Evolutionary conservation across 192 early-diverging fungal genomes (phyloP), one percentile per base, ranked within the genome.

Genomic region (Geranomyces variabilis): DNA sequence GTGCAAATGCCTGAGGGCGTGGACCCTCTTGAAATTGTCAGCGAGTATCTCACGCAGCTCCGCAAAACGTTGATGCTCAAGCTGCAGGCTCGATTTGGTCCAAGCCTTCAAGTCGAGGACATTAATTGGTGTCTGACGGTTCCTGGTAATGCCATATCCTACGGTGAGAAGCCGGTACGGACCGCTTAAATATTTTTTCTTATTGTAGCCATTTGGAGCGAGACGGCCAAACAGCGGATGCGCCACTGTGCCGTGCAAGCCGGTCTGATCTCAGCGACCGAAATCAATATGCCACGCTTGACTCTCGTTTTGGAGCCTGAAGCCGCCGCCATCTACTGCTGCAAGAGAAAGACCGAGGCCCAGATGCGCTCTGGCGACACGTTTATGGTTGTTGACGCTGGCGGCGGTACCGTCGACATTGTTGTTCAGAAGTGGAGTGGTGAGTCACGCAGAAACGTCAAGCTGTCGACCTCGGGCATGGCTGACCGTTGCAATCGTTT

Each of bases 171-270:
- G n/a, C n/a, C n/a, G n/a, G n/a, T n/a, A n/a, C n/a, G n/a, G n/a
- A n/a, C n/a, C n/a, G n/a, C n/a, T n/a, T n/a, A 24, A n/a, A 26
- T 17, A 3, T 7, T 17, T 31, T 60, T 60, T 7, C 17, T 60
- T 4, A 28, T 60, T 60, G 58, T 53, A 67, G 73, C 73, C 24
- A 63, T 74, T 22, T 74, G 73, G 73, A 67, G 55, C 49, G 73
- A 74, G 22, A 6, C 29, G 14, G 61, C 58, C n/a, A 74, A 74
- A 30, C 46, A 46, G 4, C 33, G 29, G 17, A 33, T 74, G 28
- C 65, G 73, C 28, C 43, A 60, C 5, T 65, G 53, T 19, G 65
- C 65, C 12, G 64, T 46, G 1, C 51, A 45, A 10, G 66, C 73
- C 21, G 73, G 73, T 30, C 48, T 74, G 44, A 55, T 60, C 43